Base-by-base conservation (phyloP, 495 filamentous ascomycete genomes). In the Podospora sp. region DNA sequence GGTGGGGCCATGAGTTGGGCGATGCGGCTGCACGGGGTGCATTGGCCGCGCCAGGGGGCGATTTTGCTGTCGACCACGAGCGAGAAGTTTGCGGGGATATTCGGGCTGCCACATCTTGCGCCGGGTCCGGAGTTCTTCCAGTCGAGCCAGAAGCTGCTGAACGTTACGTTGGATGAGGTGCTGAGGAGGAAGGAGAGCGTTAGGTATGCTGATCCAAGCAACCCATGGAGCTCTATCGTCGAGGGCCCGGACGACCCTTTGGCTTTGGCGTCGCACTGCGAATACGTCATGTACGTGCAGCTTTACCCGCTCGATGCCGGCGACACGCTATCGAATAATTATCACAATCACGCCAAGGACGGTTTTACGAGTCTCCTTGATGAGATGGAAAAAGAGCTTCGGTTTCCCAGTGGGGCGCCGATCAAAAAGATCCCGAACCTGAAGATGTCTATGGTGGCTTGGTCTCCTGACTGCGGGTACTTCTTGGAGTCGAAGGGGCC, bases 401-500 rank as follows among this genome's bases (percentile, higher is more conserved):
- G 94, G 49, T 91, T 86, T 71, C 94, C 94, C 4, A 91, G 89
- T 60, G 95, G 95, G 1, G 89, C 88, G n/a, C 88, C 90, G 4
- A 82, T 90, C 55, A 87, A 87, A 16, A 71, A 77, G 9, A 82
- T 88, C 26, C 92, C 95, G 18, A 81, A 83, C 6, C 85, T 97
- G 33, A 83, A 85, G 60, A 92, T 97, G 86, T 95, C 92, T 11
- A 88, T 92, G 56, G 83, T 96, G 0, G 84, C 95, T 18, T 99
- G 93, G 78, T 97, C 94, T 21, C 95, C 95, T 20, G 94, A 97
- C 74, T 99, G 95, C 75, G 92, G 90, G 9, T 94, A 92, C 71
- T 87, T 96, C 36, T 85, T 99, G n/a, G 90, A 95, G 73, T 92
- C 91, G 6, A 93, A 95, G 76, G 91, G 92, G 0, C 87, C 91